Conservation (phyloP, 73 alveolate genomes). For the Diophrys sp. region DNA sequence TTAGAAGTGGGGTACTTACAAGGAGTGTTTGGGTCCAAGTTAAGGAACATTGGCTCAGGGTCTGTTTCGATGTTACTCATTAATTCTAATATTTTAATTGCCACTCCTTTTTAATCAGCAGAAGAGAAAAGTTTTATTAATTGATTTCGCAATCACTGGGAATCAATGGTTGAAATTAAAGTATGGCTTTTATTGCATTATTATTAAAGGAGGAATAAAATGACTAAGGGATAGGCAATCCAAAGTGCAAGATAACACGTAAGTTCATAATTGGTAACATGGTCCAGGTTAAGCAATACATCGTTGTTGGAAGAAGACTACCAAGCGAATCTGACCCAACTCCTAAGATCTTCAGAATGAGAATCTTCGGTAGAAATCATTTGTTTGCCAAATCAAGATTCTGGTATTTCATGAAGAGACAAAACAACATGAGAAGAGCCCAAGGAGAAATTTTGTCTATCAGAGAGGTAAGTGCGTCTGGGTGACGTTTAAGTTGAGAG, state of each 20-base stretch:
- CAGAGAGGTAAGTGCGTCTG: constrained; percentile 59
- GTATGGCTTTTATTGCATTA: background rate
- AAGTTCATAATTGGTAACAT: background rate
- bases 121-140: too few relatives aligned
- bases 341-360: constrained; percentile 84
- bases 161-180: background rate
- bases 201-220: background rate
- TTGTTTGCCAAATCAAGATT: constrained; percentile 85
- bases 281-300: constrained; percentile 69
- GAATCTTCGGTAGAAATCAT: constrained; percentile 84
- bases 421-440: constrained; percentile 77
- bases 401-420: constrained; percentile 92
- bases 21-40: constrained; percentile 56
- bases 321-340: constrained; percentile 79
- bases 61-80: too few relatives aligned
- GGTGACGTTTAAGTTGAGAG: constrained; percentile 21
- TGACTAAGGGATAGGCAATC: background rate
- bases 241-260: background rate
- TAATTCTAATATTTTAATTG: too few relatives aligned
- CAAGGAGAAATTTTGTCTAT: constrained; percentile 86
- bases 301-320: constrained; percentile 79
- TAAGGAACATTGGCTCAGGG: constrained; percentile 5
- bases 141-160: too few relatives aligned
- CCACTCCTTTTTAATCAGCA: too few relatives aligned
- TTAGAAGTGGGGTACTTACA: too few relatives aligned